phyloP scores from a whole-genome alignment of 1,139 yeast species.

The Candida mesenterica region DNA sequence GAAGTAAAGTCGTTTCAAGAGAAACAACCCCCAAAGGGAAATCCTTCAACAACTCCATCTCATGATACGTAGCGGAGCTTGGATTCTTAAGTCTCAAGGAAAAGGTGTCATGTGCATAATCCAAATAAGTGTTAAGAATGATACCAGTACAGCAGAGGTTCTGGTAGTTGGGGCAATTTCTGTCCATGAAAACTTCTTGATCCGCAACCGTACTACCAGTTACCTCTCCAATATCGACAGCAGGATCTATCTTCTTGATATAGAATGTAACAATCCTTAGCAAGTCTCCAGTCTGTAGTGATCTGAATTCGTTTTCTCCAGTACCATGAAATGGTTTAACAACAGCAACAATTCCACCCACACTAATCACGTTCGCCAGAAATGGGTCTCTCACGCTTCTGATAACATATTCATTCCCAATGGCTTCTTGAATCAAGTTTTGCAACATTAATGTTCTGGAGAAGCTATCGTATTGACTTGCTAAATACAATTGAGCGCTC shows the following conservation, averaged over 20 bases:
- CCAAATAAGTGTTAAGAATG: constrained; percentile 29
- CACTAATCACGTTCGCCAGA: constrained; percentile 24
- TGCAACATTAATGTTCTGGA: constrained; percentile 31
- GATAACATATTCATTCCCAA: constrained; percentile 16
- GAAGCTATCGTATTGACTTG: constrained; percentile 25
- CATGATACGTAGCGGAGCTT: constrained; percentile 4
- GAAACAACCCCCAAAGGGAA: constrained; percentile 33
- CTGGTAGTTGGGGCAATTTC: constrained; percentile 17
- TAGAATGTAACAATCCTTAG: constrained; percentile 30
- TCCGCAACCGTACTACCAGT: not conserved
- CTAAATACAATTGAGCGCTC: constrained; percentile 12
- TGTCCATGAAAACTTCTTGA: constrained; percentile 6
- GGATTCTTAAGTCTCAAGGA: constrained; percentile 20
- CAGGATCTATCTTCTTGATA: constrained; percentile 9
- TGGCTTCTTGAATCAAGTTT: constrained; percentile 18
- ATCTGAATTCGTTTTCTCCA: constrained; percentile 22
- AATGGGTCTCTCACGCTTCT: constrained; percentile 31
- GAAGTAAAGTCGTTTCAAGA: constrained; percentile 31
- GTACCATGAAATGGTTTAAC: constrained; percentile 30
- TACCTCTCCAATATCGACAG: not conserved
- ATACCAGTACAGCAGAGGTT: constrained; percentile 33
- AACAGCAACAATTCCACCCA: constrained; percentile 40
- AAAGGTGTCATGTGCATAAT: constrained; percentile 18
- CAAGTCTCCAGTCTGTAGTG: constrained; percentile 35
- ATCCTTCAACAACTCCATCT: constrained; percentile 25